phyloP scores from a whole-genome alignment of 169 alveolate genomes.

The Plasmodium billcollinsi region DNA sequence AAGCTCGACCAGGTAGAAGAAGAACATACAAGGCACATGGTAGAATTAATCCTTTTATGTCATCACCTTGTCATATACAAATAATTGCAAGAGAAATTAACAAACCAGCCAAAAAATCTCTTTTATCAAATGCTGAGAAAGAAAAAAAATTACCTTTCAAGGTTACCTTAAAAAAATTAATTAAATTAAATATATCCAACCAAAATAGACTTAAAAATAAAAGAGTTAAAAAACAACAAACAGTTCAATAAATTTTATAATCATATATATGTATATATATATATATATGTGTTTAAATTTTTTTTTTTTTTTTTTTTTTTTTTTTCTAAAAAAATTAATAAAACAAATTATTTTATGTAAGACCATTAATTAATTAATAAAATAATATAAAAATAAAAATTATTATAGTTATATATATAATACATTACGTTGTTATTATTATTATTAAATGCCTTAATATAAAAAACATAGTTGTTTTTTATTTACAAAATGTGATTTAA shows the following conservation, averaged over 20 bases:
- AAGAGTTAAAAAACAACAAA: constrained; percentile 15
- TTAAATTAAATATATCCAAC: constrained; percentile 52
- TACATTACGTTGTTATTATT: too few species aligned
- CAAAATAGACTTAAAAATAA: constrained; percentile 16
- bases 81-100: constrained; percentile 90
- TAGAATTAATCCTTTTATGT: constrained; percentile 95
- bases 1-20: constrained; percentile 98
- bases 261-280: too few species aligned
- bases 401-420: too few species aligned
- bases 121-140: constrained; percentile 52
- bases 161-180: constrained; percentile 64
- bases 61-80: constrained; percentile 93
- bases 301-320: too few species aligned
- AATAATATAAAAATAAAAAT: too few species aligned
- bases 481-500: too few species aligned
- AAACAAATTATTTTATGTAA: too few species aligned
- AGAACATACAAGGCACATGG: constrained; percentile 99
- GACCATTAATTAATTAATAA: too few species aligned
- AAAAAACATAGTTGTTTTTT: too few species aligned
- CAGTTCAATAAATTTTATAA: not conserved
- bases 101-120: constrained; percentile 78
- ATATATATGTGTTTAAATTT: too few species aligned
- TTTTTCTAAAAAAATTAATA: too few species aligned
- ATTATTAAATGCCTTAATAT: too few species aligned
- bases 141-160: constrained; percentile 45